Percentiles rank a stretch among this genome's conserved stretches.
phyloP scores from a whole-genome alignment of 441 rosid species.

The Daphne laureola region DNA sequence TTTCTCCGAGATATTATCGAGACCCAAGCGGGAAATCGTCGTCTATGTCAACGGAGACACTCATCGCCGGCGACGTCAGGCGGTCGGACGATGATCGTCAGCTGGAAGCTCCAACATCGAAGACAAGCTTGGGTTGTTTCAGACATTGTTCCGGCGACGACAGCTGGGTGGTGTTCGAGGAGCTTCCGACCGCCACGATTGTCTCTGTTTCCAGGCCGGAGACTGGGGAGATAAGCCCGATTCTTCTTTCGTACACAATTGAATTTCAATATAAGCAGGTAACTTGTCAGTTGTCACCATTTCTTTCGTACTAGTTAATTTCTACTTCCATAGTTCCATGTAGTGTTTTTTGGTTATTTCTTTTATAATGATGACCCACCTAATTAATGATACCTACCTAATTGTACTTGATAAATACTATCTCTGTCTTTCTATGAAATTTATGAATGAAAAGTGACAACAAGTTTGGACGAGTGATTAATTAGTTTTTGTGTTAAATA shows the following conservation, averaged over 20 bases:
- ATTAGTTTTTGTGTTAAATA: too few relatives aligned
- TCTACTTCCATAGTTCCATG: not conserved
- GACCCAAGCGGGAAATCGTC: slow-evolving; percentile 5
- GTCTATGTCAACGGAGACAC: slow-evolving; percentile 49
- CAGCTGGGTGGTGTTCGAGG: slow-evolving; percentile 36
- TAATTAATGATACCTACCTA: not conserved
- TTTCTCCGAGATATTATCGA: slow-evolving; percentile 6
- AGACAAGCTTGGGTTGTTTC: slow-evolving; percentile 12
- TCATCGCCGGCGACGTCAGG: slow-evolving; percentile 27
- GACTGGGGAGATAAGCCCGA: slow-evolving; percentile 57
- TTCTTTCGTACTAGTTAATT: not conserved
- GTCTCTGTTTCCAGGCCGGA: slow-evolving; percentile 57
- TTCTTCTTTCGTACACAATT: slow-evolving; percentile 58
- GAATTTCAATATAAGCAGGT: slow-evolving; percentile 69
- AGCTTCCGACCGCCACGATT: slow-evolving; percentile 44
- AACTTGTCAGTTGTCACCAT: not conserved
- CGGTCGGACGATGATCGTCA: slow-evolving; percentile 29
- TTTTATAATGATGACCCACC: not conserved
- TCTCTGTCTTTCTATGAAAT: too few relatives aligned
- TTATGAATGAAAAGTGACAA: too few relatives aligned
- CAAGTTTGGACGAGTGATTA: too few relatives aligned
- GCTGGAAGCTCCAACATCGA: slow-evolving; percentile 11
- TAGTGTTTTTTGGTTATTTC: not conserved
- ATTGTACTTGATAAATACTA: not conserved
- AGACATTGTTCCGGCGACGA: slow-evolving; percentile 9